Evolutionary conservation across 2,329 filamentous ascomycete genomes (phyloP), one percentile per base, ranked within the genome.

Genomic region (Huntiella omanensis): DNA sequence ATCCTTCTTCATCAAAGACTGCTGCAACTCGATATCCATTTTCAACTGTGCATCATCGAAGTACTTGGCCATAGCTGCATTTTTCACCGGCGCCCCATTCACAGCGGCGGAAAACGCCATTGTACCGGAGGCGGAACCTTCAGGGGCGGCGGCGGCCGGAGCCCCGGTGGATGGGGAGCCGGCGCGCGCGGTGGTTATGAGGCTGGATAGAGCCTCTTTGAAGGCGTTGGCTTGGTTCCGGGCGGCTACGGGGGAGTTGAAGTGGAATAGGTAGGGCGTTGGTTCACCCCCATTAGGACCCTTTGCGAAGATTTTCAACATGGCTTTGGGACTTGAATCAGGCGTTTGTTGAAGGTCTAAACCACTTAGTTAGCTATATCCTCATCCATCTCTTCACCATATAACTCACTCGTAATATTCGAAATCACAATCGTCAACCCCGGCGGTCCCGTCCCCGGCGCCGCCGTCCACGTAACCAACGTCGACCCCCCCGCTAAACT

Each of bases 301-400:
- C 58, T 86, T 81, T 51, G 81, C 81, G 54, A 95, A 83, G 47
- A 98, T 80, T 61, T 91, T 94, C 50, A 96, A 72, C 71, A 94
- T 94, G 45, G 93, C 86, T 68, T 94, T 95, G 13, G 85, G 68
- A 33, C 76, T 78, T n/a, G 70, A 78, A 50, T 85, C 84, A 10
- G 91, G 87, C 1, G 91, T 96, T 60, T 96, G 88, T 61, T 98
- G 88, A 42, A 98, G 74, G 64, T 96, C 84, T 91, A 54, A 1
- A 17, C 22, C 2, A 1, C 7, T 28, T 28, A 28, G 22, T 28
- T 28, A 28, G 22, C 2, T 28, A 28, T 28, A 10, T 28, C 22
- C 22, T 8, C 19, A 49, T 34, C 48, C 7, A 8, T 28, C 6
- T 10, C 22, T 3, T 10, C 22, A 7, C 39, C 19, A 22, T 12